A percentile compares a stretch with the other conserved stretches of the same genome.
phyloP scores from a whole-genome alignment of 2,329 filamentous ascomycete species.

The Sporothrix brasiliensis region DNA sequence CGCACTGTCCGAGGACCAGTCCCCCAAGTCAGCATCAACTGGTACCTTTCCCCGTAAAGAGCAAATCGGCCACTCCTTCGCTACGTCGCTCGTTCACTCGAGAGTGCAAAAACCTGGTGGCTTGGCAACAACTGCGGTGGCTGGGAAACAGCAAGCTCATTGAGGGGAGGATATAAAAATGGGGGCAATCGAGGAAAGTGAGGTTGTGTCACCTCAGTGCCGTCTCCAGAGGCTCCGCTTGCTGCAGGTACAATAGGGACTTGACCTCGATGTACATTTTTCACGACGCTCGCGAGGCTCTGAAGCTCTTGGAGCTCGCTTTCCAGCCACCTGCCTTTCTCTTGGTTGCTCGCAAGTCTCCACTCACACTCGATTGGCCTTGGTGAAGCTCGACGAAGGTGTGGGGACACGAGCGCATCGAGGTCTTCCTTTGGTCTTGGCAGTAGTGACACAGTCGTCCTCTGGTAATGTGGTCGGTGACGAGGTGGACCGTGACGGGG shows the following conservation, averaged over 20 bases:
- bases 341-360: not conserved
- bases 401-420: not conserved
- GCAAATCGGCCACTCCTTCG: not conserved
- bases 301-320: too few relatives aligned
- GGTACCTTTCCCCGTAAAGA: not conserved
- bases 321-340: slow-evolving; percentile 12
- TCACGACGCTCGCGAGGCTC: not conserved
- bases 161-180: not conserved
- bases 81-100: not conserved
- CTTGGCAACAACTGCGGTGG: not conserved
- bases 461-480: not conserved
- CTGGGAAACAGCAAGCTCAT: not conserved
- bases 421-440: not conserved
- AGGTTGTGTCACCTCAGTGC: not conserved
- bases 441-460: not conserved
- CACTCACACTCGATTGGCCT: not conserved
- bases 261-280: slow-evolving; percentile 10
- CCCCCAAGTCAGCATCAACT: not conserved
- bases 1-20: not conserved
- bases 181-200: slow-evolving; percentile 16
- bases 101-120: not conserved
- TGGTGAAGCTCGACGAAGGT: not conserved
- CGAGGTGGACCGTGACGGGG: not conserved
- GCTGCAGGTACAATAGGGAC: not conserved
- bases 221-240: not conserved